A percentile compares a stretch with the other conserved stretches of the same genome.
Evolutionary conservation across 2,329 filamentous ascomycete species (phyloP).

Genomic region (Saccharata proteae): DNA sequence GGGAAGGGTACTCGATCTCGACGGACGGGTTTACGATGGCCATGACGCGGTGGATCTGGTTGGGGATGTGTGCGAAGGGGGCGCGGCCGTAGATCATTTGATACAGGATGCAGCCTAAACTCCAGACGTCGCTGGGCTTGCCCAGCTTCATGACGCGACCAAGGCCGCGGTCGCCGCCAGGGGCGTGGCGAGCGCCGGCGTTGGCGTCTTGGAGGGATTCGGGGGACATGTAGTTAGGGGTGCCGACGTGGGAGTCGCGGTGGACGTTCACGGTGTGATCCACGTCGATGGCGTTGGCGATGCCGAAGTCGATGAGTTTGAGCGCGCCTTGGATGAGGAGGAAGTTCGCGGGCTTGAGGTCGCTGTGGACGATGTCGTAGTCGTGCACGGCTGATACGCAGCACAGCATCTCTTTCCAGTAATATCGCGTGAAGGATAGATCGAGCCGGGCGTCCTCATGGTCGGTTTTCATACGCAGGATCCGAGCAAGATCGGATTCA

Average conservation of each 20-base stretch:
- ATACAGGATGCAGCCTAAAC: constrained; percentile 88
- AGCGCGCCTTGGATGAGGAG: constrained; percentile 79
- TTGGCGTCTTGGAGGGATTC: constrained; percentile 87
- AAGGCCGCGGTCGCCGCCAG: constrained; percentile 23
- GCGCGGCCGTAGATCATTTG: constrained; percentile 98
- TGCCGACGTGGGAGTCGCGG: constrained; percentile 87
- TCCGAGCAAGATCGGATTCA: constrained; percentile 80
- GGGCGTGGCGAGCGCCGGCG: constrained; percentile 36
- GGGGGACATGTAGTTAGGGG: constrained; percentile 97
- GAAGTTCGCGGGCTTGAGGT: constrained; percentile 95
- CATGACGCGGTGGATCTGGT: constrained; percentile 75
- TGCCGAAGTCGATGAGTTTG: constrained; percentile 97
- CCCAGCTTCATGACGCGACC: constrained; percentile 87
- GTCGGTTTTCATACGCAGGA: constrained; percentile 58
- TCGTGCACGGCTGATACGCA: constrained; percentile 84
- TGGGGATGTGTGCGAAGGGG: constrained; percentile 84
- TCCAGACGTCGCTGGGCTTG: constrained; percentile 94
- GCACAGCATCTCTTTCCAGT: constrained; percentile 99
- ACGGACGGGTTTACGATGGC: constrained; percentile 74
- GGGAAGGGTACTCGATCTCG: constrained; percentile 57
- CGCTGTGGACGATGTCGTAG: constrained; percentile 87
- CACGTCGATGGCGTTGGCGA: constrained; percentile 90
- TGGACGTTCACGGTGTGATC: constrained; percentile 97
- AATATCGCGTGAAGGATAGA: constrained; percentile 83
- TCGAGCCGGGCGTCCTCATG: constrained; percentile 59